These are phyloP conservation scores for Vaccinium darrowii DNA, from an alignment of 148 eudicot genomes.

Conservation along the genomic window DNA sequence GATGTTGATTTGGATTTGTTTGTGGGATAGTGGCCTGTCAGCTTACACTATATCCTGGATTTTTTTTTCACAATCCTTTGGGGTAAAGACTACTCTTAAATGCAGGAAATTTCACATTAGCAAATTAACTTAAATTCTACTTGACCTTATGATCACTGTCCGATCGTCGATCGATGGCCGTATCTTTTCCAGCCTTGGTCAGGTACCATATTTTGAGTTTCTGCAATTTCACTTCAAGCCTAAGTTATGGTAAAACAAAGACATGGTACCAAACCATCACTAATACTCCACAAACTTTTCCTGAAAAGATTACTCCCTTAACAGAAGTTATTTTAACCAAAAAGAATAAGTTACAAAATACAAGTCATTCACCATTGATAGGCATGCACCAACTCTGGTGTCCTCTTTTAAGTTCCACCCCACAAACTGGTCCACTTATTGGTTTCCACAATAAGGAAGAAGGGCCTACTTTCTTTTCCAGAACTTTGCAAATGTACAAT, in stretches of 20 bases:
- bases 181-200: not conserved
- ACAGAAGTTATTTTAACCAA: not conserved
- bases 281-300: constrained; percentile 12
- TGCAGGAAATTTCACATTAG: constrained; percentile 2
- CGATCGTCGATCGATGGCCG: not conserved
- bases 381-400: not conserved
- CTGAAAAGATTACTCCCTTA: not conserved
- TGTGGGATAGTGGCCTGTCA: constrained; percentile 33
- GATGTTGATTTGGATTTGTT: constrained; percentile 5
- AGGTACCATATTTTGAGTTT: not conserved
- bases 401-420: not conserved
- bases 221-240: constrained; percentile 17
- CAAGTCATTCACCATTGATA: not conserved
- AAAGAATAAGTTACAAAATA: not conserved
- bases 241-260: constrained; percentile 16
- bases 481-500: no score
- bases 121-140: not conserved
- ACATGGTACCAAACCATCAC: constrained; percentile 24
- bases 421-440: not conserved
- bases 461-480: no score
- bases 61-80: constrained; percentile 17
- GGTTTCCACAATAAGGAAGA: not conserved
- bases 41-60: constrained; percentile 4
- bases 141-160: not conserved
- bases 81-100: constrained; percentile 28